These are phyloP conservation scores for Saraca asoca DNA, from an alignment of 331 rosid genomes.

Conservation along the genomic window DNA sequence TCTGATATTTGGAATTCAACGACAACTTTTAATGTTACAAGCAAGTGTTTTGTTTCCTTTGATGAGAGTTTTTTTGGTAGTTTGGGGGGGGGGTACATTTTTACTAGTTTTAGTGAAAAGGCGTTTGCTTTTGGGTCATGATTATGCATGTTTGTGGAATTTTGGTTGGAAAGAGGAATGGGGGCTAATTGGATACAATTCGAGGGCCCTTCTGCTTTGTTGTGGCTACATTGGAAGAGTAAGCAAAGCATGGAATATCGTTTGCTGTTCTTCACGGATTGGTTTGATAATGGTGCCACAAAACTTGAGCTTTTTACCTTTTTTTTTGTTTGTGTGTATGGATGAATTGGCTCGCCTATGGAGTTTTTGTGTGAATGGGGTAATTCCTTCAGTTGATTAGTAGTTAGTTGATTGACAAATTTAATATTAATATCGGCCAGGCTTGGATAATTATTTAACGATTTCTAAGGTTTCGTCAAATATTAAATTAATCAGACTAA, in stretches of 20 bases:
- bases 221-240: not conserved
- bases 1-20: no score
- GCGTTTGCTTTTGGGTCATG: not conserved
- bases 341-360: not conserved
- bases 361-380: no score
- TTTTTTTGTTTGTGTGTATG: no score
- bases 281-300: slow-evolving; percentile 6
- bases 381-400: no score
- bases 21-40: no score
- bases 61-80: not conserved
- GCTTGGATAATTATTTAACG: not conserved
- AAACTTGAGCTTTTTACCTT: not conserved
- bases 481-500: not conserved
- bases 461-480: not conserved
- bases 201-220: not conserved
- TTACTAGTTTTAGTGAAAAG: not conserved
- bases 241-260: not conserved
- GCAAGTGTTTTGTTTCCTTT: not conserved
- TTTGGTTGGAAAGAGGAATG: not conserved
- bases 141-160: not conserved
- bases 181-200: not conserved
- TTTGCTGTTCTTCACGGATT: not conserved
- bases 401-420: no score
- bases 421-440: not conserved
- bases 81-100: not conserved